These are phyloP conservation scores for Mytilinidion resinicola DNA, from an alignment of 495 filamentous ascomycete species.

Conservation along the genomic window DNA sequence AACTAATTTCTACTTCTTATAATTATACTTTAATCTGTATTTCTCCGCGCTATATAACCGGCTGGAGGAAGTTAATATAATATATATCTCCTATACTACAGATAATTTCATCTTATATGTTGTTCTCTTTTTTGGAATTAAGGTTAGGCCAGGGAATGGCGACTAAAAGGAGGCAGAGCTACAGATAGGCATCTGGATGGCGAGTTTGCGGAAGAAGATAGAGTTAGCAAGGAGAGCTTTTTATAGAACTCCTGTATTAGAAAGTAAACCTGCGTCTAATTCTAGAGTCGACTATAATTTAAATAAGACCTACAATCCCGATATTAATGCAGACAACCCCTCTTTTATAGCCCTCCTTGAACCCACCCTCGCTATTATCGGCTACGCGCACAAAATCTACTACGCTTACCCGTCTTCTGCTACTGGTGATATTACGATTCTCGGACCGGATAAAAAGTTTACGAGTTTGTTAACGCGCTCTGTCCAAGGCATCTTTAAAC, in stretches of 20 bases:
- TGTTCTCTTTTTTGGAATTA: constrained; percentile 14
- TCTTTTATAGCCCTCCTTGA: constrained; percentile 12
- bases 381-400: constrained; percentile 19
- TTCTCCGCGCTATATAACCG: constrained; percentile 6
- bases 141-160: constrained; percentile 16
- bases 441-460: constrained; percentile 14
- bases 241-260: neutral
- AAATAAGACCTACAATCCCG: constrained; percentile 3
- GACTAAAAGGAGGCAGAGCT: constrained; percentile 12
- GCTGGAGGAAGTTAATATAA: constrained; percentile 3
- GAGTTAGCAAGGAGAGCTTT: constrained; percentile 9
- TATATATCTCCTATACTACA: constrained; percentile 6
- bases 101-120: constrained; percentile 7
- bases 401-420: constrained; percentile 12
- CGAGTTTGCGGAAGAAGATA: constrained; percentile 19
- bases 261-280: constrained; percentile 6
- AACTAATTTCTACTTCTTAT: constrained; percentile 18
- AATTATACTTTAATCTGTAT: constrained; percentile 7
- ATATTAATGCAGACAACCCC: constrained; percentile 7
- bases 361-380: constrained; percentile 17
- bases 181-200: constrained; percentile 19
- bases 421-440: constrained; percentile 7
- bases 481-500: constrained; percentile 12
- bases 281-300: constrained; percentile 2
- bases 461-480: constrained; percentile 7